Percentiles rank a stretch among this genome's conserved stretches.
phyloP scores from a whole-genome alignment of 345 rosid species.

The Luvunga scandens region DNA sequence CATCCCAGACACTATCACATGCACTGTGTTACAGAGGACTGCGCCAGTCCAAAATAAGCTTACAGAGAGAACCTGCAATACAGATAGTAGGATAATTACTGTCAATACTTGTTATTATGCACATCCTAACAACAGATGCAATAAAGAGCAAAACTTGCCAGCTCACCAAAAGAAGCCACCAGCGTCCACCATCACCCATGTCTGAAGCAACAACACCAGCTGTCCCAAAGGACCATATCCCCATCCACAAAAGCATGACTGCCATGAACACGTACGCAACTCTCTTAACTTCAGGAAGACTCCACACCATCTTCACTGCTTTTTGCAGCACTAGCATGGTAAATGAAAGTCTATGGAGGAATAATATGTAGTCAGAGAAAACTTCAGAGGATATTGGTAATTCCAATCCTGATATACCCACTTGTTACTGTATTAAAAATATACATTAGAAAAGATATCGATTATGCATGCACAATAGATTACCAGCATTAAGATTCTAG shows the following conservation, averaged over 20 bases:
- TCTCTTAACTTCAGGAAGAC: conserved; percentile 81
- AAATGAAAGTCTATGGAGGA: conserved; percentile 72
- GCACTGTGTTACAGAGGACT: conserved; percentile 87
- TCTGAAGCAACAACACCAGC: conserved; percentile 91
- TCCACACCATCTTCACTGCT: conserved; percentile 84
- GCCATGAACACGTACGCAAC: conserved; percentile 76
- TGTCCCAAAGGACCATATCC: conserved; percentile 85
- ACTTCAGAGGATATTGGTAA: conserved; percentile 8
- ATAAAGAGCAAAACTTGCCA: conserved; percentile 81
- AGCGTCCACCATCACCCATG: conserved; percentile 58
- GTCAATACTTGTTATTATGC: conserved; percentile 9
- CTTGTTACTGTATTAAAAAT: conserved; percentile 16
- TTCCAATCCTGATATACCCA: conserved; percentile 18
- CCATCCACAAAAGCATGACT: conserved; percentile 86
- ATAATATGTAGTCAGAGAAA: conserved; percentile 24
- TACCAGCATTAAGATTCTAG: background rate
- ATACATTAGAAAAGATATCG: background rate
- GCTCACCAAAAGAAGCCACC: conserved; percentile 99
- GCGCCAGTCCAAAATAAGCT: conserved; percentile 99
- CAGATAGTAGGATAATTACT: conserved; percentile 20
- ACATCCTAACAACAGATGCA: conserved; percentile 18
- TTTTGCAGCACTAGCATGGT: conserved; percentile 84
- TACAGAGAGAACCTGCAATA: conserved; percentile 74
- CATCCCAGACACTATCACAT: conserved; percentile 94
- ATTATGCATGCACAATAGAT: background rate